phyloP scores from a whole-genome alignment of 192 early-diverging fungal species.

The Linnemannia schmuckeri region DNA sequence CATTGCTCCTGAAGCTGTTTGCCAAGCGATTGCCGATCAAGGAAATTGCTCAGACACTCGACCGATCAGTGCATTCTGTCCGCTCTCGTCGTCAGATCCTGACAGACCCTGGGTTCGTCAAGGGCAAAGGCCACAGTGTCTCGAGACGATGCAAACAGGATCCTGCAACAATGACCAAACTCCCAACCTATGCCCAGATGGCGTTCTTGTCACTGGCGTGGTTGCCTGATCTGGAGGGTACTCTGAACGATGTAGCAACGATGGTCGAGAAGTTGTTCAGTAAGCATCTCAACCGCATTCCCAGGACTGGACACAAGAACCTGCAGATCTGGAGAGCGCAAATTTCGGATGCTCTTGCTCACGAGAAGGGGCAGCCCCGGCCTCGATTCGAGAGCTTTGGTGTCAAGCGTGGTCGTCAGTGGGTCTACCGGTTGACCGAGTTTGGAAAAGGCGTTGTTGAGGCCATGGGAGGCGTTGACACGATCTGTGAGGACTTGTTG shows the following conservation, averaged over 20 bases:
- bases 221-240: slow-evolving; percentile 43
- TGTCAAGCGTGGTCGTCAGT: slow-evolving; percentile 47
- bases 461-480: slow-evolving; percentile 50
- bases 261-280: slow-evolving; percentile 55
- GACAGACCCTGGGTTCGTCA: slow-evolving; percentile 54
- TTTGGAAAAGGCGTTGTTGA: slow-evolving; percentile 44
- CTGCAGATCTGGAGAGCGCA: slow-evolving; percentile 56
- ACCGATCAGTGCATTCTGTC: slow-evolving; percentile 48
- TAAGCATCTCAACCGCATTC: slow-evolving; percentile 47
- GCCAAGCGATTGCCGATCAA: slow-evolving; percentile 32
- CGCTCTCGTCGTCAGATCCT: slow-evolving; percentile 49
- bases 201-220: slow-evolving; percentile 51
- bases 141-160: slow-evolving; percentile 35
- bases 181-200: slow-evolving; percentile 55
- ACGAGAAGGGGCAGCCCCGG: slow-evolving; percentile 53
- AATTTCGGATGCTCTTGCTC: slow-evolving; percentile 52
- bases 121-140: slow-evolving; percentile 46
- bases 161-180: slow-evolving; percentile 31
- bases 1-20: slow-evolving; percentile 29
- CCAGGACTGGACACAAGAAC: slow-evolving; percentile 54
- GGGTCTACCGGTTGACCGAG: slow-evolving; percentile 47
- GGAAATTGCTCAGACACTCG: slow-evolving; percentile 37
- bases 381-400: slow-evolving; percentile 56
- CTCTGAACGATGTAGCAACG: slow-evolving; percentile 43
- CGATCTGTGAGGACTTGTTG: slow-evolving; percentile 42